A percentile compares a stretch with the other conserved stretches of the same genome.
phyloP scores from a whole-genome alignment of 169 alveolate species.

The Plasmodium coatneyi region DNA sequence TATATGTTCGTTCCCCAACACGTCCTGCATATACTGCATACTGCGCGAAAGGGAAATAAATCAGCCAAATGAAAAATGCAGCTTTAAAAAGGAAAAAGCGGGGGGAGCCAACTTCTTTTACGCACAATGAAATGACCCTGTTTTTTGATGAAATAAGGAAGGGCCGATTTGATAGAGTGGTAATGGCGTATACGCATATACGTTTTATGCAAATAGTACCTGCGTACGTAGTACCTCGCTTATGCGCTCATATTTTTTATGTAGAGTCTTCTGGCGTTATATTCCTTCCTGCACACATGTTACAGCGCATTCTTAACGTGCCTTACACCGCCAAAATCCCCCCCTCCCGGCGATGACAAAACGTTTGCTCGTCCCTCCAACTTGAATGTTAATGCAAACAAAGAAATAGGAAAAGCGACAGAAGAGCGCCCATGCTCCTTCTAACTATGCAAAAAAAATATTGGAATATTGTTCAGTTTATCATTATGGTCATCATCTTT shows the following conservation, averaged over 20 bases:
- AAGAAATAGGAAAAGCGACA: background rate
- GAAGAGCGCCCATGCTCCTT: background rate
- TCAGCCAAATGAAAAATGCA: background rate
- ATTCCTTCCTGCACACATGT: background rate
- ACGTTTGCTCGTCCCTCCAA: background rate
- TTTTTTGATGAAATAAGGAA: background rate
- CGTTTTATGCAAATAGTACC: background rate
- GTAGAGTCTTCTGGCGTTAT: background rate
- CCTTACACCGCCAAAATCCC: background rate
- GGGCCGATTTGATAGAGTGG: background rate
- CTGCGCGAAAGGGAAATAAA: background rate
- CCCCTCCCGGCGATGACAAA: background rate
- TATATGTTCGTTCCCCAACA: background rate
- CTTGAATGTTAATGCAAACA: background rate
- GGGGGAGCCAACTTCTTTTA: background rate
- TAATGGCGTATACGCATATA: background rate
- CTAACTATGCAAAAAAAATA: constrained; percentile 57
- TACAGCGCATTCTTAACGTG: background rate
- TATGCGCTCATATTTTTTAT: background rate
- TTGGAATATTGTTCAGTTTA: constrained; percentile 26
- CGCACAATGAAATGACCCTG: background rate
- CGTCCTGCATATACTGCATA: background rate
- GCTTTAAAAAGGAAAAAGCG: background rate
- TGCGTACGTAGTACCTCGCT: background rate
- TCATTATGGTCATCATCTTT: background rate